Percentiles rank a stretch among this genome's conserved stretches.
These are phyloP conservation scores for Mentha longifolia DNA, from an alignment of 257 asterid genomes.

Conservation along the genomic window DNA sequence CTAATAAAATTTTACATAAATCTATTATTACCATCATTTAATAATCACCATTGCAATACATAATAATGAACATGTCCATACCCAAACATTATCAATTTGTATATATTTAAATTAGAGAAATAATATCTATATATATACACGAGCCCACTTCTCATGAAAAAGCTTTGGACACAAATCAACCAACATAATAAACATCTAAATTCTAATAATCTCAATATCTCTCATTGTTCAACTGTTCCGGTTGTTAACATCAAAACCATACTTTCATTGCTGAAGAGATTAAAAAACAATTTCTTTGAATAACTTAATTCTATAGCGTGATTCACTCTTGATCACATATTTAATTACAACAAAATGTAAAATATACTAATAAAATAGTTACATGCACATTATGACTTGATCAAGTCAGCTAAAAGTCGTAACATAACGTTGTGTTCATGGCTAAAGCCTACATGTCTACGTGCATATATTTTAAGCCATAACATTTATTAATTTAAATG, in stretches of 20 bases:
- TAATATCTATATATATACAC: too few species aligned
- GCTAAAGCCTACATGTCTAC: conserved; percentile 17
- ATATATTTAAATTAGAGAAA: too few species aligned
- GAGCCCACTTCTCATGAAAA: conserved; percentile 23
- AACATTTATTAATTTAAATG: conserved; percentile 4
- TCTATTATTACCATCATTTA: too few species aligned
- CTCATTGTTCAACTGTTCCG: background rate
- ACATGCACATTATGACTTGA: background rate
- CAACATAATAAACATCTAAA: conserved; percentile 2
- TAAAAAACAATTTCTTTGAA: background rate
- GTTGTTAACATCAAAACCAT: too few species aligned
- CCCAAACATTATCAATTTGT: too few species aligned
- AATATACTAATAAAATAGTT: background rate
- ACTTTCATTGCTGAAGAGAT: too few species aligned
- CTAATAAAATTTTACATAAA: too few species aligned
- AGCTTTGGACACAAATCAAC: conserved; percentile 11
- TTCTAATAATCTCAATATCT: background rate
- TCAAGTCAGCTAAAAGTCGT: background rate
- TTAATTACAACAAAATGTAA: background rate
- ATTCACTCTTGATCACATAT: background rate
- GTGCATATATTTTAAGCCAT: conserved; percentile 30
- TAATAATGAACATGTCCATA: too few species aligned
- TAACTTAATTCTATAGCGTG: background rate
- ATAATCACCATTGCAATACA: too few species aligned
- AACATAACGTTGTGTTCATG: background rate